Evolutionary conservation across 2,329 filamentous ascomycete species (phyloP).

Genomic region (Botrytis paeoniae): DNA sequence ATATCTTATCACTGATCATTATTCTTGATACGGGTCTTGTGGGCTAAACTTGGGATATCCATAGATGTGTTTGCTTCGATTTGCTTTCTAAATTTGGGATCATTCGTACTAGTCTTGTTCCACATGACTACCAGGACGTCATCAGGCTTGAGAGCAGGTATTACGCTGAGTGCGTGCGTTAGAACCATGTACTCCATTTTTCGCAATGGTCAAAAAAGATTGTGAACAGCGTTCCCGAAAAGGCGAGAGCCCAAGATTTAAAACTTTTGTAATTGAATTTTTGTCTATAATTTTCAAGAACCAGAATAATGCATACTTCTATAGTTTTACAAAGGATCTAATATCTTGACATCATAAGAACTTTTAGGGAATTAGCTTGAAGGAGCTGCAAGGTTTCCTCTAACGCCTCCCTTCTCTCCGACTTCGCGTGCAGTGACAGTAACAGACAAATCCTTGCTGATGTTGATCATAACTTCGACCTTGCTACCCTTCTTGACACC

Average conservation of each 20-base stretch:
- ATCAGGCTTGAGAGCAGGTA: not conserved
- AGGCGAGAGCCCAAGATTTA: not conserved
- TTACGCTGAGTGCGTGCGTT: too few relatives aligned
- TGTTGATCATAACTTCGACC: slow-evolving; percentile 90
- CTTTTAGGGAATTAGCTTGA: slow-evolving; percentile 28
- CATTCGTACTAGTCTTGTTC: not conserved
- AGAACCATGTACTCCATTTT: not conserved
- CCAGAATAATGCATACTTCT: not conserved
- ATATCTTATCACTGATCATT: not conserved
- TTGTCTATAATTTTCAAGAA: slow-evolving; percentile 1
- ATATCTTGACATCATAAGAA: slow-evolving; percentile 4
- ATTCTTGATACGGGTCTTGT: too few relatives aligned
- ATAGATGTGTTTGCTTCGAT: not conserved
- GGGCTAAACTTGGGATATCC: not conserved
- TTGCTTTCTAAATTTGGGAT: not conserved
- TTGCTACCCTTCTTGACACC: slow-evolving; percentile 84
- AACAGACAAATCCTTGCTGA: slow-evolving; percentile 74
- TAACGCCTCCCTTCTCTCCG: slow-evolving; percentile 47
- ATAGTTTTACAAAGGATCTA: slow-evolving; percentile 16
- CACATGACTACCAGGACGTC: not conserved
- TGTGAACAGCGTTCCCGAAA: not conserved
- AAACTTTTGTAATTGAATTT: slow-evolving; percentile 6
- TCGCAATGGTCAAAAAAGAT: not conserved
- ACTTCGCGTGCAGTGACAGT: slow-evolving; percentile 82
- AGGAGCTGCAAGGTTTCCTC: slow-evolving; percentile 34